phyloP scores from a whole-genome alignment of 23 red algal genomes.

The Gracilaria caudata region DNA sequence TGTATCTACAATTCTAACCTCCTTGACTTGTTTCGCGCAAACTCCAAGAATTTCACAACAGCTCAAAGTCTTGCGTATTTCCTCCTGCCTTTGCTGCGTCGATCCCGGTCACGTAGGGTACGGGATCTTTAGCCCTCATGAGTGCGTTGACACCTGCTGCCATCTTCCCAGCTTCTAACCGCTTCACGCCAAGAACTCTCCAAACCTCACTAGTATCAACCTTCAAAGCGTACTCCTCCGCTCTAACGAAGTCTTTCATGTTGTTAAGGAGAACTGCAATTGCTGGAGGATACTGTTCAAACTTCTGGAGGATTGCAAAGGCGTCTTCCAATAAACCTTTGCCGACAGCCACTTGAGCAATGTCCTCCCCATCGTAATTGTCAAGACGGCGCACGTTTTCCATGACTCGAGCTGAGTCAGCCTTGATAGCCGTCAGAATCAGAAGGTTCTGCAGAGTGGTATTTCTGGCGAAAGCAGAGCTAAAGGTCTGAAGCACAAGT shows the following conservation, averaged over 20 bases:
- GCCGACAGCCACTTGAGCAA: constrained; percentile 84
- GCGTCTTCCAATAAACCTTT: constrained; percentile 92
- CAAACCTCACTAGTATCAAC: constrained; percentile 83
- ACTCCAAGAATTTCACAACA: constrained; percentile 92
- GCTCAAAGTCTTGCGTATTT: constrained; percentile 71
- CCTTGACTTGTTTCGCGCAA: constrained; percentile 94
- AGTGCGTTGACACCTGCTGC: constrained; percentile 84
- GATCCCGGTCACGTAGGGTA: constrained; percentile 80
- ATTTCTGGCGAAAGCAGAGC: constrained; percentile 88
- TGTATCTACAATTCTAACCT: constrained; percentile 89
- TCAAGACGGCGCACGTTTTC: constrained; percentile 96
- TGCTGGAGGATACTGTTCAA: constrained; percentile 78
- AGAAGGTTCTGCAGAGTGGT: constrained; percentile 96
- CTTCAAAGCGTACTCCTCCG: constrained; percentile 89
- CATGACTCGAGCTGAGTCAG: constrained; percentile 85
- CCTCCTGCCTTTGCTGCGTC: constrained; percentile 74
- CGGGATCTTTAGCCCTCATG: constrained; percentile 87
- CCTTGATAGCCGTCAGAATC: constrained; percentile 93
- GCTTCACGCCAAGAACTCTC: constrained; percentile 81
- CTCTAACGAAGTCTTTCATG: constrained; percentile 83
- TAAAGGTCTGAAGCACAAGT: constrained; percentile 85
- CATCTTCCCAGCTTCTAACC: constrained; percentile 79
- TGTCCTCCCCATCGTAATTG: constrained; percentile 88
- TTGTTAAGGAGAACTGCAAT: constrained; percentile 82
- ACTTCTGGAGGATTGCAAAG: constrained; percentile 88